Evolutionary conservation across 306 rosid genomes (phyloP).

Genomic region (Rubus parviflorus): DNA sequence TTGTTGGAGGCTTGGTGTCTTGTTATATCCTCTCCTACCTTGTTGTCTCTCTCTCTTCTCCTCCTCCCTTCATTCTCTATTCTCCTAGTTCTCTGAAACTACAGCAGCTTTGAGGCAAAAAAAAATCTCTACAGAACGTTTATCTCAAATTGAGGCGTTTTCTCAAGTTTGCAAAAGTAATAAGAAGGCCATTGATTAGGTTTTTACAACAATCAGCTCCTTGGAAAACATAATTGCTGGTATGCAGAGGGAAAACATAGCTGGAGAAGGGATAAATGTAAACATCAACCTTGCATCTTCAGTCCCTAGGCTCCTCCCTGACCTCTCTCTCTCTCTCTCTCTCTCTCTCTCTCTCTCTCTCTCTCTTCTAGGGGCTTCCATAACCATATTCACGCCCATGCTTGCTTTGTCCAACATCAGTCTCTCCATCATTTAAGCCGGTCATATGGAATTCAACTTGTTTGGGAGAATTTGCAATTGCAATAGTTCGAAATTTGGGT

Average conservation of each 20-base stretch:
- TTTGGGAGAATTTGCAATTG: neutral
- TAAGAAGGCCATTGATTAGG: neutral
- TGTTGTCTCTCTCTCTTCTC: neutral
- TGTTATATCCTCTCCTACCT: too few species aligned
- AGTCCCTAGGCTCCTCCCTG: neutral
- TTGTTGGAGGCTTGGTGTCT: too few species aligned
- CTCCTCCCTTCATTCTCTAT: neutral
- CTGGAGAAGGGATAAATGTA: neutral
- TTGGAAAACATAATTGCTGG: neutral
- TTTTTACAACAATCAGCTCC: neutral
- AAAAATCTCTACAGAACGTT: too few species aligned
- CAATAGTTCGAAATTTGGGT: neutral
- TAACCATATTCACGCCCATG: too few species aligned
- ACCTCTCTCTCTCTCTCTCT: too few species aligned
- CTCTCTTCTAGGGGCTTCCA: too few species aligned
- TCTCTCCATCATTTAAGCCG: too few species aligned
- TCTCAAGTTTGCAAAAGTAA: neutral
- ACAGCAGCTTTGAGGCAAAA: neutral
- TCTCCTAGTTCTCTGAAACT: neutral
- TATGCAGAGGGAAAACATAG: neutral
- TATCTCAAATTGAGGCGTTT: neutral
- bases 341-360: too few species aligned
- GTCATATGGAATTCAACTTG: too few species aligned
- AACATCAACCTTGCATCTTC: neutral
- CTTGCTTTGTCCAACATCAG: too few species aligned